Base-by-base conservation (phyloP, 495 filamentous ascomycete species). In the Penicillium atrosanguineum region DNA sequence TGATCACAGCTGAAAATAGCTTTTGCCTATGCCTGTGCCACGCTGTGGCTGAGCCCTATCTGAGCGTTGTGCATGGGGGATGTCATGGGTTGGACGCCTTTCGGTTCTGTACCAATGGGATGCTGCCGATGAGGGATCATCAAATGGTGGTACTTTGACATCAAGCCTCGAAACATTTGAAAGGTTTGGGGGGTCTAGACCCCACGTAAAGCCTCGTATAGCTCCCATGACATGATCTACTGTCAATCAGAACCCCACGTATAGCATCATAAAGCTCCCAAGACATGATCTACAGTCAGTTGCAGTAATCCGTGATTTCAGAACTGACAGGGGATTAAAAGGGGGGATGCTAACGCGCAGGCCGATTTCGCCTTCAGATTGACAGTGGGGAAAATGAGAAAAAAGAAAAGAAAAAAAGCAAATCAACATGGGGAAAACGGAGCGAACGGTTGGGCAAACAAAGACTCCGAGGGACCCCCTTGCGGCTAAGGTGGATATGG, bases 391-490 rank as follows among this genome's bases (percentile, higher is more conserved):
- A 39, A 40, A 16, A 36, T 20, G 9, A 23, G 18, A 5, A 48
- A 48, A 48, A 39, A 21, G 1, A 48, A 48, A 40, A 14, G 4
- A 34, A 8, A 48, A 48, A 40, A 40, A 25, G 12, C 18, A 48
- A 41, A 6, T 34, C 42, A 8, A 9, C 18, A 19, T 20, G 23
- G 37, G 7, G 23, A 11, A 15, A 49, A 26, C 36, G n/a, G 37
- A 19, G 8, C 12, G 53, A 34, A 44, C 23, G 47, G 26, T 28
- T 18, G 40, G 42, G 44, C 56, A 59, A 59, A 50, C 55, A 48
- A 51, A 55, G 47, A 46, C 29, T 52, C 25, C 41, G 18, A 50
- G 21, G 36, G 9, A 51, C 36, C 57, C 52, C 52, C 52, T 60
- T 60, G 39, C 57, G 45, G 55, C 25, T 6, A 21, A 20, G 29